Percentiles rank a stretch among this genome's conserved stretches.
Evolutionary conservation across 1,284 basidiomycete species (phyloP).

Genomic region (Cerrena zonata): DNA sequence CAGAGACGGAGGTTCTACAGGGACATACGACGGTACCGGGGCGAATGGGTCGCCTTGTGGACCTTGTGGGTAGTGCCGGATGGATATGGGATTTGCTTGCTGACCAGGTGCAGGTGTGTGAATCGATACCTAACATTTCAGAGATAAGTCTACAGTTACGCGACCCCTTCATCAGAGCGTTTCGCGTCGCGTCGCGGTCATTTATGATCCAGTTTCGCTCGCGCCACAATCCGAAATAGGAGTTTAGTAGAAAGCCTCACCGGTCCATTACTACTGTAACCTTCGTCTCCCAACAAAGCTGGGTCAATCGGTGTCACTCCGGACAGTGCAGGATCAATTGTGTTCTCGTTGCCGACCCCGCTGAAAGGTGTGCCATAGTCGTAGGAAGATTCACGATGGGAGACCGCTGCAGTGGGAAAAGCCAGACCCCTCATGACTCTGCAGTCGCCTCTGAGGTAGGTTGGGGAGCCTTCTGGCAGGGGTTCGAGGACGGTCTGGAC

Average conservation of each 20-base stretch:
- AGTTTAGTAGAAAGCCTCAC: conserved; percentile 17
- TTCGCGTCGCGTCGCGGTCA: conserved; percentile 34
- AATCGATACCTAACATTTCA: conserved; percentile 14
- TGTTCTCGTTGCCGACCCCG: conserved; percentile 53
- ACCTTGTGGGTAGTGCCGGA: conserved; percentile 53
- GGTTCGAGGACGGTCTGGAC: conserved; percentile 7
- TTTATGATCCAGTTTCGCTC: neutral
- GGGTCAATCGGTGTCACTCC: conserved; percentile 45
- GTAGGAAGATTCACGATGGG: conserved; percentile 45
- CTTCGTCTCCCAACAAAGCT: conserved; percentile 35
- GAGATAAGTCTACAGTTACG: conserved; percentile 5
- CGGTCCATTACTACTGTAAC: conserved; percentile 13
- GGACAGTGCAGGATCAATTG: conserved; percentile 66
- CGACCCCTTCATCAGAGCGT: conserved; percentile 17
- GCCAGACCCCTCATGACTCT: conserved; percentile 52
- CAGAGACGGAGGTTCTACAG: conserved; percentile 33
- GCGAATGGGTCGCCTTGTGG: conserved; percentile 79
- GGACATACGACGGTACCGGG: conserved; percentile 52
- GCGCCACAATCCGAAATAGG: conserved; percentile 8
- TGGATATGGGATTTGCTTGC: conserved; percentile 14
- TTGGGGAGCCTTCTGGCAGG: conserved; percentile 2
- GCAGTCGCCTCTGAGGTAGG: conserved; percentile 8
- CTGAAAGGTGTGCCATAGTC: conserved; percentile 52
- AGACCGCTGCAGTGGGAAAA: conserved; percentile 45
- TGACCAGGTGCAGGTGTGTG: conserved; percentile 15